These are phyloP conservation scores for Claviceps africana DNA, from an alignment of 2,329 filamentous ascomycete genomes.

Conservation along the genomic window DNA sequence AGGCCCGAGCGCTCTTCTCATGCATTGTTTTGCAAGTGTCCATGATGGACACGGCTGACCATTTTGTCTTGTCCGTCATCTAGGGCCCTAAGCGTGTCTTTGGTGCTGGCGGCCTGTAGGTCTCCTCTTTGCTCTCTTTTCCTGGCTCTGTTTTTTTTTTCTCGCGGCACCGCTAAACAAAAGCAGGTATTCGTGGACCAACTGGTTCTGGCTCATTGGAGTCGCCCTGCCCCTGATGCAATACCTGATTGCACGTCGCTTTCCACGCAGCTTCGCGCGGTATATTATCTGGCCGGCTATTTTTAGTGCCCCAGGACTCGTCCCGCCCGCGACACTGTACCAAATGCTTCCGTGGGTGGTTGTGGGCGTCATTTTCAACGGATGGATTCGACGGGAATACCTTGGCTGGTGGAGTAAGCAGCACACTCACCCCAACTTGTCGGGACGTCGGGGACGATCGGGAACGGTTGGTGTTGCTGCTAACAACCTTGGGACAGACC, in stretches of 20 bases:
- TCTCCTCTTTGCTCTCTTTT: too few species aligned
- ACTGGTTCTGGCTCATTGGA: conserved; percentile 41
- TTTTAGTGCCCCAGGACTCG: conserved; percentile 31
- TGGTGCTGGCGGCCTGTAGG: conserved; percentile 21
- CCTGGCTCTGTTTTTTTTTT: too few species aligned
- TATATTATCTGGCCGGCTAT: conserved; percentile 38
- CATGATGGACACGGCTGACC: background rate
- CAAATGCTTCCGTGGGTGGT: conserved; percentile 41
- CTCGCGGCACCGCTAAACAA: too few species aligned
- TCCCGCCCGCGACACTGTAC: conserved; percentile 39
- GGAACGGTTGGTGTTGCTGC: too few species aligned
- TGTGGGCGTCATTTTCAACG: conserved; percentile 40
- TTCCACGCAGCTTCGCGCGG: conserved; percentile 19
- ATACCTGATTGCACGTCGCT: conserved; percentile 31
- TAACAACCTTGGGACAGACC: conserved; percentile 1
- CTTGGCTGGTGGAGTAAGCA: conserved; percentile 39
- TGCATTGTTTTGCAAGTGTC: background rate
- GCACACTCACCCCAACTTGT: conserved; percentile 12
- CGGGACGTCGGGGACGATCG: too few species aligned
- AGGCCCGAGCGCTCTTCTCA: background rate
- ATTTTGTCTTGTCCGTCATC: background rate
- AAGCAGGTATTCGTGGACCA: conserved; percentile 19
- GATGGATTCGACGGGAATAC: conserved; percentile 31
- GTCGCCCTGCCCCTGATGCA: conserved; percentile 30
- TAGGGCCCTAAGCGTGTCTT: conserved; percentile 15